phyloP scores from a whole-genome alignment of 1,284 basidiomycete species.

The Austroboletus rostrupii region DNA sequence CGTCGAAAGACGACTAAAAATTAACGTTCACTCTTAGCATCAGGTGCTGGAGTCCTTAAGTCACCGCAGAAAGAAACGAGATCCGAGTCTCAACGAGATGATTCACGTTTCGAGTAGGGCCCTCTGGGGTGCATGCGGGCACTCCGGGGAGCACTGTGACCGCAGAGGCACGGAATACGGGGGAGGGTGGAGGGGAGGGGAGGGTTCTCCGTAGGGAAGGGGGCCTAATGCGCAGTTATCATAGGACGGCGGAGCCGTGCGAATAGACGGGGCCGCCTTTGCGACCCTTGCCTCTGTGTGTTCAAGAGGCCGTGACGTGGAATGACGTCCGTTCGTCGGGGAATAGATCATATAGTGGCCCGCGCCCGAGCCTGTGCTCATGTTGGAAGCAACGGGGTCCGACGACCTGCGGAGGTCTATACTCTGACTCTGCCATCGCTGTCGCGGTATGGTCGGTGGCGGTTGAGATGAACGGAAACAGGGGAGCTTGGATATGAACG shows the following conservation, averaged over 20 bases:
- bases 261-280: not conserved
- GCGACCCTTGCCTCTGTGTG: conserved; percentile 11
- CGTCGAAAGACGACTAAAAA: not conserved
- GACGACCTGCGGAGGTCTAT: conserved; percentile 1
- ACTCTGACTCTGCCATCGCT: not conserved
- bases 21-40: not conserved
- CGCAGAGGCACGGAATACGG: conserved; percentile 7
- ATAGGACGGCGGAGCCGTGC: not conserved
- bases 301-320: not conserved
- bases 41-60: not conserved
- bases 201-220: conserved; percentile 17
- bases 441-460: not conserved
- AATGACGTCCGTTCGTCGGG: not conserved
- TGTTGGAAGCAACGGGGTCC: not conserved
- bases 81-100: not conserved
- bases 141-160: not conserved
- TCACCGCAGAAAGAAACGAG: not conserved
- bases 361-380: not conserved
- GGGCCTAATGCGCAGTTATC: not conserved
- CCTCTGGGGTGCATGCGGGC: not conserved
- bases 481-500: conserved; percentile 5
- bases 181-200: conserved; percentile 3
- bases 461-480: not conserved
- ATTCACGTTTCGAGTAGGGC: conserved; percentile 1
- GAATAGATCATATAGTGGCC: not conserved